Percentiles rank a stretch among this genome's conserved stretches.
Evolutionary conservation across 75 land plant genomes (phyloP).

Genomic region (Selaginella moellendorffii): DNA sequence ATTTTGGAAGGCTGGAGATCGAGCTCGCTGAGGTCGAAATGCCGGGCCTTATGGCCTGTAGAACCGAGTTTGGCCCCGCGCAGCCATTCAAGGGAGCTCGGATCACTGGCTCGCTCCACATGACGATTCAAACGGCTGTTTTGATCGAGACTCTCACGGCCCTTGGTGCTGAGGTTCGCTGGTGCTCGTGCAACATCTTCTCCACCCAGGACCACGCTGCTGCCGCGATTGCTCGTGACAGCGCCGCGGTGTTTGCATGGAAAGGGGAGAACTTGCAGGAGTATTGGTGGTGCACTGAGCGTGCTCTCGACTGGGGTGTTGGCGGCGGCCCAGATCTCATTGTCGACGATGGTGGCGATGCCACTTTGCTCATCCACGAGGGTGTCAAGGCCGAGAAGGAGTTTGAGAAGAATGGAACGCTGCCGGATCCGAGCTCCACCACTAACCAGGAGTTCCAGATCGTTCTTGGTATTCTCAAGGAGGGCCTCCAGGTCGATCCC

Average conservation of each 20-base stretch:
- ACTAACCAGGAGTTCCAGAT: conserved; percentile 78
- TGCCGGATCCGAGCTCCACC: conserved; percentile 70
- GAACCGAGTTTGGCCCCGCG: conserved; percentile 53
- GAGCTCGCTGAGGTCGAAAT: conserved; percentile 81
- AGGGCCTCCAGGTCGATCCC: conserved; percentile 19
- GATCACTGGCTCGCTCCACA: conserved; percentile 72
- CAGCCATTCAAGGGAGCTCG: conserved; percentile 69
- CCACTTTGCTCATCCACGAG: conserved; percentile 37
- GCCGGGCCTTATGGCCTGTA: conserved; percentile 45
- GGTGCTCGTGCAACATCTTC: conserved; percentile 76
- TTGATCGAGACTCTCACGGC: conserved; percentile 67
- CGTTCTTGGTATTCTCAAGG: conserved; percentile 17
- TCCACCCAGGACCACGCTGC: conserved; percentile 83
- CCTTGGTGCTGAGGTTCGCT: conserved; percentile 59
- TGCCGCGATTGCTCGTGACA: conserved; percentile 69
- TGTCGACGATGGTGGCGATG: conserved; percentile 75
- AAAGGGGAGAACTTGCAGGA: conserved; percentile 85
- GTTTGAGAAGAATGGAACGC: conserved; percentile 46
- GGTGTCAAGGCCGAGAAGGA: conserved; percentile 83
- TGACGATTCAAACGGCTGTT: conserved; percentile 83
- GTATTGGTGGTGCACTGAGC: conserved; percentile 98
- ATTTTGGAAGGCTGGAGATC: conserved; percentile 82
- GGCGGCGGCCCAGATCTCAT: conserved; percentile 83
- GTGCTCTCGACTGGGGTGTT: conserved; percentile 82
- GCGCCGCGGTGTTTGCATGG: conserved; percentile 83